Evolutionary conservation across 768 basidiomycete genomes (phyloP), one percentile per base, ranked within the genome.

Genomic region (Psilocybe azurescens): DNA sequence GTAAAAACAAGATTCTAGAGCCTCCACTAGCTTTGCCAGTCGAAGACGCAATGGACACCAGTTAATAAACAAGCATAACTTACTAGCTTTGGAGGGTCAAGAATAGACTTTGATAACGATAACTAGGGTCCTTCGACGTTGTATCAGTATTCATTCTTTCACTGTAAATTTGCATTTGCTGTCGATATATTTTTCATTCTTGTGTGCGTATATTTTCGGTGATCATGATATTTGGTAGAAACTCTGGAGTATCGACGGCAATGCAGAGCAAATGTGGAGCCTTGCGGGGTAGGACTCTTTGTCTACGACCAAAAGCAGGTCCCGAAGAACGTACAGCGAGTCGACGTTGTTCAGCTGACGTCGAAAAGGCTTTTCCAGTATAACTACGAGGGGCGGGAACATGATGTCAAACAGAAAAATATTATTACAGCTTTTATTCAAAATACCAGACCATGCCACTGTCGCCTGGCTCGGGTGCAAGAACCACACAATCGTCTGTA

Each of bases 1-100:
- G 69, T 24, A 82, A 79, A 64, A 78, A 70, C 36, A 71, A 65
- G 44, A 62, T 62, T 20, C 50, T 65, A 24, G 63, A 64, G 11
- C 50, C 60, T 16, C 65, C 65, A 16, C 58, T 56, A 16, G 57
- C 47, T 1, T 47, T 50, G 9, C 36, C 46, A 28, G 32, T 36
- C 3, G 62, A 67, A 36, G 58, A 32, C 47, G 32, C 18, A 20
- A 64, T 65, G 67, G 59, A 67, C 56, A 63, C 61, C 14, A 47
- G 60, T 41, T 28, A 56, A 29, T 60, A 58, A 61, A 32, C 46
- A 20, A 54, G 46, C 47, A 16, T 46, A 20, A 49, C 33, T 13
- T 54, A 30, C 14, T 46, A 49, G 54, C 52, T 20, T 29, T 5
- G 18, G 55, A 18, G 48, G 24, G 18, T 36, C 33, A n/a, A 11